Conservation (phyloP, 2,329 filamentous ascomycete genomes). For the Sporothrix phasma region DNA sequence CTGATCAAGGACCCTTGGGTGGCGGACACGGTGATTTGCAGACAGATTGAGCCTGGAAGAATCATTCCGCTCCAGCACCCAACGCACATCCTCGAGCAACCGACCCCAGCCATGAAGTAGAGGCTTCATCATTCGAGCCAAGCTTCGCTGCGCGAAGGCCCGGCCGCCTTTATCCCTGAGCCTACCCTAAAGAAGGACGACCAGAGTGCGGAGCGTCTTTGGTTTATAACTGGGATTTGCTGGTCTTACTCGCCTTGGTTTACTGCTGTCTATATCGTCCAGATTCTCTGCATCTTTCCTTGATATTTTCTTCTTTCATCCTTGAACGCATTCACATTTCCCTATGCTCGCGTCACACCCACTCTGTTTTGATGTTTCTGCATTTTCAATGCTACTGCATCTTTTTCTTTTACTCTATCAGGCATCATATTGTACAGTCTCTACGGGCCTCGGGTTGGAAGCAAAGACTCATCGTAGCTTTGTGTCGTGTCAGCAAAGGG, state of each 20-base stretch:
- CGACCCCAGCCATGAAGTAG: slow-evolving; percentile 30
- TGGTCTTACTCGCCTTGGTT: not conserved
- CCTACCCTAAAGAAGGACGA: not conserved
- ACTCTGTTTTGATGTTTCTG: not conserved
- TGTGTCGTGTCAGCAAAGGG: not conserved
- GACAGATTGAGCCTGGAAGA: slow-evolving; percentile 60
- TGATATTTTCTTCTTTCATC: not conserved
- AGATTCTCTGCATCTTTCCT: not conserved
- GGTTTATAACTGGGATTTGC: not conserved
- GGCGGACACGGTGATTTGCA: slow-evolving; percentile 71
- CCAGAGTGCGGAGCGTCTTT: not conserved
- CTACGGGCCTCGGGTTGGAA: not conserved
- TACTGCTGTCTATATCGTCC: not conserved
- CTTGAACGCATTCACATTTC: not conserved
- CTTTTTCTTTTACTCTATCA: too few relatives aligned
- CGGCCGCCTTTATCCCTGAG: not conserved
- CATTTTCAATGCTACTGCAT: too few relatives aligned
- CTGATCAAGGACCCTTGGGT: slow-evolving; percentile 87
- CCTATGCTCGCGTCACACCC: not conserved
- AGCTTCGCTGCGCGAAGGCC: not conserved
- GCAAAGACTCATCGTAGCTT: not conserved
- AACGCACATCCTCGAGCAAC: slow-evolving; percentile 80
- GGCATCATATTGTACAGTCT: too few relatives aligned
- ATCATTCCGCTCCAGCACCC: slow-evolving; percentile 64
- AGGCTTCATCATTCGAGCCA: not conserved